Conservation (phyloP, 345 rosid genomes). For the Jatropha curcas region DNA sequence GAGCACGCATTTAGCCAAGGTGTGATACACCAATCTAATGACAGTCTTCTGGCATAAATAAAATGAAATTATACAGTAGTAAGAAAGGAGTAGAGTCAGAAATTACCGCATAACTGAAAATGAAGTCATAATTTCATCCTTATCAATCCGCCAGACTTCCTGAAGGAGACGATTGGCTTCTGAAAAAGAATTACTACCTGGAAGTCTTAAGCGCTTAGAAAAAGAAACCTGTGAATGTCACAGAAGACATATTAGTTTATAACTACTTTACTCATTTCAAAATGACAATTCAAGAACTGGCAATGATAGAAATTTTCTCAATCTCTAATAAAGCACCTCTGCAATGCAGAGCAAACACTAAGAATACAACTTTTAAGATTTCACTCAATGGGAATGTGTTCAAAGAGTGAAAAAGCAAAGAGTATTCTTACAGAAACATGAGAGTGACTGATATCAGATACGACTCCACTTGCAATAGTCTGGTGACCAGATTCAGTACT, state of each 20-base stretch:
- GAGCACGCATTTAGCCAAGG: slow-evolving; percentile 10
- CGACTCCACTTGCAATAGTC: slow-evolving; percentile 68
- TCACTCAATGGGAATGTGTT: background rate
- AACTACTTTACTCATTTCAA: slow-evolving; percentile 20
- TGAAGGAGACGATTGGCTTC: slow-evolving; percentile 49
- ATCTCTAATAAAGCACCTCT: background rate
- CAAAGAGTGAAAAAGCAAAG: background rate
- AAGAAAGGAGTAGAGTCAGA: slow-evolving; percentile 9
- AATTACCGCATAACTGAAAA: slow-evolving; percentile 88
- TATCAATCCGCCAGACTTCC: slow-evolving; percentile 77
- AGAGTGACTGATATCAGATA: slow-evolving; percentile 62
- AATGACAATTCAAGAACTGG: slow-evolving; percentile 13
- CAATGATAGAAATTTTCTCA: background rate
- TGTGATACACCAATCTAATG: slow-evolving; percentile 1
- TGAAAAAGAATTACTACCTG: slow-evolving; percentile 51
- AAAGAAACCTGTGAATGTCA: slow-evolving; percentile 64
- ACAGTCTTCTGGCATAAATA: slow-evolving; percentile 10
- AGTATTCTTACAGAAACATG: slow-evolving; percentile 75
- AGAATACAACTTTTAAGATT: slow-evolving; percentile 1
- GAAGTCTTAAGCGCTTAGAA: slow-evolving; percentile 77
- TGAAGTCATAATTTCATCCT: slow-evolving; percentile 77
- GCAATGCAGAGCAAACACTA: slow-evolving; percentile 4
- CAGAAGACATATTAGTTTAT: slow-evolving; percentile 21
- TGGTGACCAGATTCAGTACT: slow-evolving; percentile 57
- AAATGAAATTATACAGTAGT: slow-evolving; percentile 1